Evolutionary conservation across 2,329 filamentous ascomycete species (phyloP).

Genomic region (Thelonectria rubi): DNA sequence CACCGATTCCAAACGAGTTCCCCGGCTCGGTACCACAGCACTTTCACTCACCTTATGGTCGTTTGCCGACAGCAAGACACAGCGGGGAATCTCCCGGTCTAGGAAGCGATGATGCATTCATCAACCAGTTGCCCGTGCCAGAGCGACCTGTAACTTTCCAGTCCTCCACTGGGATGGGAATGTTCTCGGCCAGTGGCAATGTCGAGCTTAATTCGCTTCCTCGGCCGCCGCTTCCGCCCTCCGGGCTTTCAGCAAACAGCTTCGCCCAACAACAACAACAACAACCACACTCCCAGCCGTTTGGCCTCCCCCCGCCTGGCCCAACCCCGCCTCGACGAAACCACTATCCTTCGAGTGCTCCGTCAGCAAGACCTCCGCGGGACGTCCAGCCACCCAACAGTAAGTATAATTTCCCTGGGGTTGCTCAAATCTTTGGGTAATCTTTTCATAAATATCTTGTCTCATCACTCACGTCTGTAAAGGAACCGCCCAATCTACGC

Average conservation of each 20-base stretch:
- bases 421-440: neutral
- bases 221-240: conserved; percentile 30
- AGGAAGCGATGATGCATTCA: conserved; percentile 33
- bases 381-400: conserved; percentile 36
- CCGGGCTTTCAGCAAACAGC: conserved; percentile 32
- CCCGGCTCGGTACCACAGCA: conserved; percentile 26
- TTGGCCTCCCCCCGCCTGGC: conserved; percentile 29
- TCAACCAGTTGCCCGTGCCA: conserved; percentile 33
- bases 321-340: conserved; percentile 30
- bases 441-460: conserved; percentile 3
- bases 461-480: conserved; percentile 13
- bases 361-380: conserved; percentile 31
- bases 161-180: conserved; percentile 24
- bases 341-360: conserved; percentile 28
- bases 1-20: conserved; percentile 26
- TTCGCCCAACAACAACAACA: conserved; percentile 32
- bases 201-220: conserved; percentile 37
- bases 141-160: conserved; percentile 34
- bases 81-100: neutral
- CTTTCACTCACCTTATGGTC: conserved; percentile 22
- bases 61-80: neutral
- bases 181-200: conserved; percentile 29
- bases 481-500: conserved; percentile 37
- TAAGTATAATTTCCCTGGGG: conserved; percentile 25
- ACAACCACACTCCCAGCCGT: conserved; percentile 24